phyloP scores from a whole-genome alignment of 805 yeast genomes.

The Maudiozyma pseudohumilis region DNA sequence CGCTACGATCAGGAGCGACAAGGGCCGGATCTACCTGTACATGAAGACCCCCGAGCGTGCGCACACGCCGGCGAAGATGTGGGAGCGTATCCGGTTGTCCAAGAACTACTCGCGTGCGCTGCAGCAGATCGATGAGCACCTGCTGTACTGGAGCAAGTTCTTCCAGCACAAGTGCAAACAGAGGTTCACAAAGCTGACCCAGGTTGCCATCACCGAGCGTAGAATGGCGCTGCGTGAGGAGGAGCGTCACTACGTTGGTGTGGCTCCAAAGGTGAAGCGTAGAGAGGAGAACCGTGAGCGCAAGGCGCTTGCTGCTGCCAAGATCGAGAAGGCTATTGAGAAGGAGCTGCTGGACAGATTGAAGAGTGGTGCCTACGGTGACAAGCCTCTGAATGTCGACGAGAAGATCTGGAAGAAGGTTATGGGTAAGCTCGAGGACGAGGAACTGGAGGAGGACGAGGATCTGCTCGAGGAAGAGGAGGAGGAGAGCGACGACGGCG shows the following conservation, averaged over 20 bases:
- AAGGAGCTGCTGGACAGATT: constrained; percentile 88
- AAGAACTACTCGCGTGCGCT: constrained; percentile 84
- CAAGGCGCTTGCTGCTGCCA: constrained; percentile 93
- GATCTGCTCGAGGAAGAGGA: constrained; percentile 44
- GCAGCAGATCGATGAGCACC: constrained; percentile 76
- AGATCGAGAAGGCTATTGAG: constrained; percentile 92
- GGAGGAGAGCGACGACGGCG: constrained; percentile 53
- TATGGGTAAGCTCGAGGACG: constrained; percentile 70
- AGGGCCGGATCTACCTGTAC: constrained; percentile 72
- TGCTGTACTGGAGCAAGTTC: constrained; percentile 89
- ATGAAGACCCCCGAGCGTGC: constrained; percentile 98
- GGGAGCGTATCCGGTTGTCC: constrained; percentile 90
- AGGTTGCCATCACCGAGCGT: constrained; percentile 91
- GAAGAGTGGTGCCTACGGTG: constrained; percentile 97
- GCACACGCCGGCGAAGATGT: constrained; percentile 83
- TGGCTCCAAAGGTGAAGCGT: constrained; percentile 87
- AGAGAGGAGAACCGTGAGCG: constrained; percentile 92
- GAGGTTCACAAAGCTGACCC: constrained; percentile 86
- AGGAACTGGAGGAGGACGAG: constrained; percentile 41
- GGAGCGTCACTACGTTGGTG: constrained; percentile 88
- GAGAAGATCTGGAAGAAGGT: constrained; percentile 94
- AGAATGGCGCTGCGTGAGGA: constrained; percentile 83
- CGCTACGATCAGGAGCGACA: constrained; percentile 75
- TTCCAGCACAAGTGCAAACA: constrained; percentile 91
- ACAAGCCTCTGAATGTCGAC: constrained; percentile 92